Percentiles rank a stretch among this genome's conserved stretches.
Evolutionary conservation across 148 eudicot species (phyloP).

Genomic region (Vaccinium macrocarpon): DNA sequence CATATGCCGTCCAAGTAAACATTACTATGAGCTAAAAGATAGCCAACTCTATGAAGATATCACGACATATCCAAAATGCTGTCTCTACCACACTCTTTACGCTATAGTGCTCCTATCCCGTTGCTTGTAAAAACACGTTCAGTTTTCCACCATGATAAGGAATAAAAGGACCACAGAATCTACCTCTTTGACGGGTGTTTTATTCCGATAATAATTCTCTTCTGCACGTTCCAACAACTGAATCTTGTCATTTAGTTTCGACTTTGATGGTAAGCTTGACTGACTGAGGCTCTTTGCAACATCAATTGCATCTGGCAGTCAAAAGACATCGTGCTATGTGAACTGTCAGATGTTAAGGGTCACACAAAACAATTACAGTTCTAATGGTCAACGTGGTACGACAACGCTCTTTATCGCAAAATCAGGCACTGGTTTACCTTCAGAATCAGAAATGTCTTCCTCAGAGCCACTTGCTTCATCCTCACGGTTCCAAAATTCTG

Average conservation of each 20-base stretch:
- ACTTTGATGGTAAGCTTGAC: constrained; percentile 45
- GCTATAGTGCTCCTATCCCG: neutral
- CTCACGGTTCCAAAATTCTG: constrained; percentile 93
- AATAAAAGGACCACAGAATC: neutral
- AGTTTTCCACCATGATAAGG: neutral
- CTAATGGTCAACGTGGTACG: constrained; percentile 5
- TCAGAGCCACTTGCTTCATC: constrained; percentile 67
- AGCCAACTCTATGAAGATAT: neutral
- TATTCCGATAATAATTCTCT: constrained; percentile 68
- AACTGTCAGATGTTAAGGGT: constrained; percentile 4
- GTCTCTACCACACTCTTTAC: neutral
- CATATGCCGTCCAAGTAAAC: neutral
- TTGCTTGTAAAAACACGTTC: neutral
- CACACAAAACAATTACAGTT: neutral
- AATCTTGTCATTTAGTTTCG: constrained; percentile 53
- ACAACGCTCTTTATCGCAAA: constrained; percentile 6
- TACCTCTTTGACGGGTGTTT: constrained; percentile 58
- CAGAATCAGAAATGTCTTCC: constrained; percentile 89
- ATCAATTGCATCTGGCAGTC: constrained; percentile 54
- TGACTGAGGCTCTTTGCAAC: constrained; percentile 31
- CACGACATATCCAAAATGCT: neutral
- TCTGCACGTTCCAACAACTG: constrained; percentile 74
- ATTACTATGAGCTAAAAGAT: neutral
- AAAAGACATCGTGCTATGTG: constrained; percentile 9
- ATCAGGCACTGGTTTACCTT: constrained; percentile 47